Evolutionary conservation across 257 asterid genomes (phyloP).

Genomic region (Salvia hispanica): DNA sequence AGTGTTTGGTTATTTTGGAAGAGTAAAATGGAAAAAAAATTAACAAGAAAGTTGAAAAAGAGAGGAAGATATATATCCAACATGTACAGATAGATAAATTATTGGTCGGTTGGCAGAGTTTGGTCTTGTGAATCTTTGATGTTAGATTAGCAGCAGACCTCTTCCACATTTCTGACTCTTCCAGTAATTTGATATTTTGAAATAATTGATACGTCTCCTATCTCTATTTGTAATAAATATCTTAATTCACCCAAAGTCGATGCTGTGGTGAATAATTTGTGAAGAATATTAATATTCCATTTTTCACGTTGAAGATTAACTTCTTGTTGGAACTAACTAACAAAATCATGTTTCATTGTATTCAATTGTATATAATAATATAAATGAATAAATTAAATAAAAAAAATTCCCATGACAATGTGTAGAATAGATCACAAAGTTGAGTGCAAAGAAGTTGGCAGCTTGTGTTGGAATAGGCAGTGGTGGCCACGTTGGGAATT

Average conservation of each 20-base stretch:
- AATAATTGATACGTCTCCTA: neutral
- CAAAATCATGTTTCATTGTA: no score
- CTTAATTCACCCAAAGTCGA: no score
- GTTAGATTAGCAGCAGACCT: neutral
- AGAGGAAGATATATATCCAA: neutral
- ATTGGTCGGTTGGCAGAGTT: constrained; percentile 9
- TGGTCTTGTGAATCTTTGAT: constrained; percentile 1
- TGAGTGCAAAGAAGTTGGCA: constrained; percentile 22
- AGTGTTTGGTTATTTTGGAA: constrained; percentile 8
- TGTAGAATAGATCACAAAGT: no score
- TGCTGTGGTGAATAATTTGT: neutral
- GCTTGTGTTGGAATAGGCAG: constrained; percentile 28
- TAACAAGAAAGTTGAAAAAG: constrained; percentile 20
- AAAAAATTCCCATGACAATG: no score
- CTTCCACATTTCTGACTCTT: neutral
- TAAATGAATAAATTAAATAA: no score
- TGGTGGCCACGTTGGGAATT: constrained; percentile 39
- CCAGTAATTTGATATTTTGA: neutral
- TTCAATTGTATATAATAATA: no score
- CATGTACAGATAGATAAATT: constrained; percentile 24
- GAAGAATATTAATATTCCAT: neutral
- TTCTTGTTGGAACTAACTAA: neutral
- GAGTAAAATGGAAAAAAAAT: neutral
- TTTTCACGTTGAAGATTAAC: neutral
- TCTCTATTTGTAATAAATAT: neutral